phyloP scores from a whole-genome alignment of 352 stramenopile species.

The Lagenidium sp. region DNA sequence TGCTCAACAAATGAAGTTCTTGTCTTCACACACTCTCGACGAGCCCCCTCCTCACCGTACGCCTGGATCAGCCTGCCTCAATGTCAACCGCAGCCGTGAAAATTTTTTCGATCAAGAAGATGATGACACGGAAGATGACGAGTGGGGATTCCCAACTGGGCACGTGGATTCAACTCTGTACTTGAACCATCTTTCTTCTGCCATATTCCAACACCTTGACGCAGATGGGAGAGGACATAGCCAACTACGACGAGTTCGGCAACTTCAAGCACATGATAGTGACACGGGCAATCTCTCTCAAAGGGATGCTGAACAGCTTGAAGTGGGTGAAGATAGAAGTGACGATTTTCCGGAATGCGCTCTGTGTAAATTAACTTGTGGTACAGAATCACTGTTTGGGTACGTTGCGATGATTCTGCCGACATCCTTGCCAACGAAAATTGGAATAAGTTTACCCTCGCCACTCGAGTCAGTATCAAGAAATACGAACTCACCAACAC shows the following conservation, averaged over 20 bases:
- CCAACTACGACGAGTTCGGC: too few relatives aligned
- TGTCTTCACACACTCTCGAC: constrained; percentile 26
- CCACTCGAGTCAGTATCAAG: constrained; percentile 2
- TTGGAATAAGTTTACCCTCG: constrained; percentile 7
- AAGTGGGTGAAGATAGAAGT: constrained; percentile 23
- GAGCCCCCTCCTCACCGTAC: too few relatives aligned
- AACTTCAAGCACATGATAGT: too few relatives aligned
- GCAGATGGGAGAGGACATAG: too few relatives aligned
- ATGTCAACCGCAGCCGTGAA: too few relatives aligned
- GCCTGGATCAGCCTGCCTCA: too few relatives aligned
- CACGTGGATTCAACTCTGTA: constrained; percentile 60
- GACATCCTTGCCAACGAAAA: constrained; percentile 33
- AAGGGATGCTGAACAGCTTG: too few relatives aligned
- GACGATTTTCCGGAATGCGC: constrained; percentile 38
- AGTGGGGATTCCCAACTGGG: constrained; percentile 75
- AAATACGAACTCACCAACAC: not conserved
- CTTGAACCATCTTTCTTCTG: constrained; percentile 52
- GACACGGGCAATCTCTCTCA: constrained; percentile 5
- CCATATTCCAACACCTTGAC: constrained; percentile 41
- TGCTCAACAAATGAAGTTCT: constrained; percentile 64
- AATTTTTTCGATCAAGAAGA: too few relatives aligned
- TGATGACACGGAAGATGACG: constrained; percentile 56
- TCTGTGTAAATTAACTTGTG: constrained; percentile 52
- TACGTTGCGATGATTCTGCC: constrained; percentile 64
- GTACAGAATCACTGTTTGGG: constrained; percentile 53